Base-by-base conservation (phyloP, 768 basidiomycete genomes). In the Hebeloma cylindrosporum region DNA sequence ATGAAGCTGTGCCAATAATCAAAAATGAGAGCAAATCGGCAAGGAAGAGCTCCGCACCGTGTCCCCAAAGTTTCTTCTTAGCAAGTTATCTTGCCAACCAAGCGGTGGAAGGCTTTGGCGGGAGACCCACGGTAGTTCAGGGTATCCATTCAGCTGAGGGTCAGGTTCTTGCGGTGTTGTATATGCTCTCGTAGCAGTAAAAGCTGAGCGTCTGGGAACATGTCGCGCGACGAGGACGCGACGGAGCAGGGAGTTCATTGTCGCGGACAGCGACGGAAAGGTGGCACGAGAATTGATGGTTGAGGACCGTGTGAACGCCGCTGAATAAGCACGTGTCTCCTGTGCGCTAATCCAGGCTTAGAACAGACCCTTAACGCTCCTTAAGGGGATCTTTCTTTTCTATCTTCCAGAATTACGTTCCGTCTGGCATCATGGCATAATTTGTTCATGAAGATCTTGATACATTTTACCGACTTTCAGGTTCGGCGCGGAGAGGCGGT, bases 61-160 rank as follows among this genome's bases (percentile, higher is more conserved):
- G 49, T 93, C 89, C 38, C 85, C 88, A 67, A 83, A 83, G 60
- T 93, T 90, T 43, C 89, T 78, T 50, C 90, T 74, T 72, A 85
- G 77, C 57, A 87, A 79, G 26, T 63, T 60, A 60, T 93, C 90
- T 60, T 83, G 75, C 89, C 88, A 93, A 32, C 85, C 85, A 38
- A 65, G 69, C 0, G 89, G 70, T 16, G 78, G 69, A 8, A 83
- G 74, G 7, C 73, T 69, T 56, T 90, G 87, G 56, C 77, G 73
- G 7, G 84, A 86, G 31, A 80, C 69, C 61, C 70, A 72, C 27
- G 87, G 86, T 5, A 88, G 73, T 47, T 82, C 72, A 7, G 88
- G 88, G 54, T 93, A 90, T 54, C 79, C 85, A 43, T 72, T 73
- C 14, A 88, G 66, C 50, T 89, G 84, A 2, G 86, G 83, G 60